Evolutionary conservation across 1,139 yeast species (phyloP).

Genomic region (Eremothecium coryli): DNA sequence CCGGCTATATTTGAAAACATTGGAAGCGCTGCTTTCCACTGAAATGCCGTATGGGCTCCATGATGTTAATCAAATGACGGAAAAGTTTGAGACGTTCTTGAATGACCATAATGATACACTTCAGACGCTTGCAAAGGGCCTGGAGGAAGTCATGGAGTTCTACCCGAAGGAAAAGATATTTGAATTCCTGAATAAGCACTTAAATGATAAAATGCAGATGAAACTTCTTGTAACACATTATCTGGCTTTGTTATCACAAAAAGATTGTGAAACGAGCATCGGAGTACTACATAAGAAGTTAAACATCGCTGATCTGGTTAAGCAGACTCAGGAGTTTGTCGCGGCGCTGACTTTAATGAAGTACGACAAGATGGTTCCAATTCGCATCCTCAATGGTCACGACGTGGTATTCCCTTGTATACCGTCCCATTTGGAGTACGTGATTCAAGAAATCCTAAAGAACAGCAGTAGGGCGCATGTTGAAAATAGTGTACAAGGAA

Average conservation of each 20-base stretch:
- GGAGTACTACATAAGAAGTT: conserved; percentile 66
- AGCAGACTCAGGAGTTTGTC: conserved; percentile 61
- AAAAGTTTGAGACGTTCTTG: conserved; percentile 49
- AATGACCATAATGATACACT: conserved; percentile 76
- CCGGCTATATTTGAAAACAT: conserved; percentile 59
- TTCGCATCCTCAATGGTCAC: conserved; percentile 46
- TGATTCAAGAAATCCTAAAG: conserved; percentile 77
- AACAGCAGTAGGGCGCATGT: conserved; percentile 82
- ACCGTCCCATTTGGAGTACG: conserved; percentile 78
- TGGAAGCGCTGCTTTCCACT: conserved; percentile 48
- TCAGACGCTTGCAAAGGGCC: conserved; percentile 72
- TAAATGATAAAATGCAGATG: conserved; percentile 77
- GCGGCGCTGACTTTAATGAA: conserved; percentile 74
- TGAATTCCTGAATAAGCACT: conserved; percentile 61
- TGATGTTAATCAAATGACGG: conserved; percentile 44
- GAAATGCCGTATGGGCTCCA: conserved; percentile 40
- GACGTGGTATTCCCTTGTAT: conserved; percentile 61
- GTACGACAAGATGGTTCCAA: conserved; percentile 62
- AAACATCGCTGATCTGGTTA: conserved; percentile 51
- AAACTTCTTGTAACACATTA: conserved; percentile 81
- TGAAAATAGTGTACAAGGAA: conserved; percentile 41
- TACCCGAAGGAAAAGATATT: conserved; percentile 46
- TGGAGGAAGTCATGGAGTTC: conserved; percentile 58
- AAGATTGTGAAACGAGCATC: conserved; percentile 33
- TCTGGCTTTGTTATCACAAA: conserved; percentile 44